Evolutionary conservation across 2,329 filamentous ascomycete species (phyloP).

Genomic region (Pestalotiopsis sp.): DNA sequence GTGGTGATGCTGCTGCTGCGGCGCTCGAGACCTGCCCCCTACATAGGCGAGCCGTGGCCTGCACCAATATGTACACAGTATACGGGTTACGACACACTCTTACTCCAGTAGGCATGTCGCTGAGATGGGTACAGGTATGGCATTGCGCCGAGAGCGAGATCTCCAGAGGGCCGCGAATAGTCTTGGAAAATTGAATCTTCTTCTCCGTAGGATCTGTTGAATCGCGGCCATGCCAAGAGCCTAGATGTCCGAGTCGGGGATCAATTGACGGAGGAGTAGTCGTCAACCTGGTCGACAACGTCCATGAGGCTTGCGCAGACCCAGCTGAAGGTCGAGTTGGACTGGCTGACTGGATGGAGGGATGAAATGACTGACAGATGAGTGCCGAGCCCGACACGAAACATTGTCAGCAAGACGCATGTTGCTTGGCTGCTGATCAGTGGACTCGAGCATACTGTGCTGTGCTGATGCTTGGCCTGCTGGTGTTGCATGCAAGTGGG

Average conservation of each 20-base stretch:
- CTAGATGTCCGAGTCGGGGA: background rate
- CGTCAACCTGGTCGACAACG: slow-evolving; percentile 1
- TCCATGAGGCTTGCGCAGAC: slow-evolving; percentile 12
- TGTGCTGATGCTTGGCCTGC: background rate
- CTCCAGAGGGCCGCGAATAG: too few relatives aligned
- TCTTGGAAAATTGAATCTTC: too few relatives aligned
- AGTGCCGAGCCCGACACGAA: background rate
- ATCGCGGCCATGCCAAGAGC: background rate
- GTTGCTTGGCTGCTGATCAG: background rate
- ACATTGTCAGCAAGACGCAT: background rate
- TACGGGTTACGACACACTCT: background rate
- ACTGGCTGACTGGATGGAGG: background rate
- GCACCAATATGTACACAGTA: background rate
- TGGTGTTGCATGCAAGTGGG: background rate
- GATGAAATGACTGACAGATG: background rate
- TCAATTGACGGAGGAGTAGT: slow-evolving; percentile 9
- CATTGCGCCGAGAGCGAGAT: background rate
- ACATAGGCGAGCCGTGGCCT: background rate
- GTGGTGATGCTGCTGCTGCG: background rate
- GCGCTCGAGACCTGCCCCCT: slow-evolving; percentile 1
- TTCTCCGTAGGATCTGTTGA: too few relatives aligned
- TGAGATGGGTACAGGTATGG: background rate
- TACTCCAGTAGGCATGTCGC: slow-evolving; percentile 10
- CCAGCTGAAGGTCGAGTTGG: background rate
- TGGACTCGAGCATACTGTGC: background rate